Percentiles rank a stretch among this genome's conserved stretches.
These are phyloP conservation scores for Scutellaria minor DNA, from an alignment of 257 asterid genomes.

Conservation along the genomic window DNA sequence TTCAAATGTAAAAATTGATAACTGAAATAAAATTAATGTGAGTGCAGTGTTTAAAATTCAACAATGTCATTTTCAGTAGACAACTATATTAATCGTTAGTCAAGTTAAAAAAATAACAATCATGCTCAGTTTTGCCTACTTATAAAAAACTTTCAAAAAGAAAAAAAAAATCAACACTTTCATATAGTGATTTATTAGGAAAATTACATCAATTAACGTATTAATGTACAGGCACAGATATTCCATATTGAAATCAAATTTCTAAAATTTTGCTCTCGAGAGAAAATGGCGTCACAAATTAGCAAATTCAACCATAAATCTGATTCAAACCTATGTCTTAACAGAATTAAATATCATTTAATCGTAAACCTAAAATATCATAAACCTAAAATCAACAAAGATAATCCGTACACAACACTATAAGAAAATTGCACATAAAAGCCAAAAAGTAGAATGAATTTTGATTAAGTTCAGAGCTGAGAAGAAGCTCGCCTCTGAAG, in stretches of 20 bases:
- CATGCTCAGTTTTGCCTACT: not conserved
- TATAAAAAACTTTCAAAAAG: too few relatives aligned
- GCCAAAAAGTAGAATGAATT: not conserved
- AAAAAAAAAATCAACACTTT: too few relatives aligned
- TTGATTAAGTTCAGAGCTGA: constrained; percentile 11
- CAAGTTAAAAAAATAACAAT: constrained; percentile 1
- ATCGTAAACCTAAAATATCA: not conserved
- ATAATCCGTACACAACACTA: not conserved
- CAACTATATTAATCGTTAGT: not conserved
- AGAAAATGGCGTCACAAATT: not conserved
- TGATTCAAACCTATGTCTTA: not conserved
- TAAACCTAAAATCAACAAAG: constrained; percentile 22
- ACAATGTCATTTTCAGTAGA: constrained; percentile 1
- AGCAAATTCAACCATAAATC: not conserved
- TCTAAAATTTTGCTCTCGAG: not conserved
- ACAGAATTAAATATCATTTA: too few relatives aligned
- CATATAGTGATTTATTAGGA: not conserved
- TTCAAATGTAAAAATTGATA: not conserved
- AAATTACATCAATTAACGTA: not conserved
- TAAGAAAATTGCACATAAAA: constrained; percentile 13
- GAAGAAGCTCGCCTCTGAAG: constrained; percentile 67
- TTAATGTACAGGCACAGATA: not conserved
- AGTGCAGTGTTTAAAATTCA: not conserved
- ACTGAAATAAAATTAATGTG: not conserved
- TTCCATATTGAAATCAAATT: not conserved